phyloP scores from a whole-genome alignment of 176 grass and related monocot genomes.

The Avena sativa region DNA sequence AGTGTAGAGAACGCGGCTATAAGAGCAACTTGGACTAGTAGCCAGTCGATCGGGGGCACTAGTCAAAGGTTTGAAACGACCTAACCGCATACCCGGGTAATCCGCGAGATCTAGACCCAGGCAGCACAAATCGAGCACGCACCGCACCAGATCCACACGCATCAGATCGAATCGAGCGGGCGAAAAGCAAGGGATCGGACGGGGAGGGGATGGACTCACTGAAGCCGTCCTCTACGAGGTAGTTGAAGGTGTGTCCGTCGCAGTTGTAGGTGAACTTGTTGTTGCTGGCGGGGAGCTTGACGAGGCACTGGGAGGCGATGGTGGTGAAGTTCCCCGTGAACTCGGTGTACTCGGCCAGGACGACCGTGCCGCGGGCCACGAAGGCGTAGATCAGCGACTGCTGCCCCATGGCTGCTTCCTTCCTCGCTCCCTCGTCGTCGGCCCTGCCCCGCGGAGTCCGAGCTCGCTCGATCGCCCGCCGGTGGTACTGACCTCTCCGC shows the following conservation, averaged over 20 bases:
- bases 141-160: background rate
- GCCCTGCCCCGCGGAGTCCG: background rate
- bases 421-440: background rate
- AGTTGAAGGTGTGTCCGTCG: slow-evolving; percentile 94
- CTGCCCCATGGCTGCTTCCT: slow-evolving; percentile 67
- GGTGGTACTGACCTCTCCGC: background rate
- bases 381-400: slow-evolving; percentile 97
- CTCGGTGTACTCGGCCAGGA: slow-evolving; percentile 93
- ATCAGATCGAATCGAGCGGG: slow-evolving; percentile 22
- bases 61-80: background rate
- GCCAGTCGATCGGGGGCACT: background rate
- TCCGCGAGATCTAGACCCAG: slow-evolving; percentile 32
- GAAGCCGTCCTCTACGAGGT: slow-evolving; percentile 90
- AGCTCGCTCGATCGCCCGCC: background rate
- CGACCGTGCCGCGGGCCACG: slow-evolving; percentile 84
- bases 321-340: slow-evolving; percentile 96
- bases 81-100: background rate
- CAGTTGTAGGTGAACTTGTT: slow-evolving; percentile 97
- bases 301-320: slow-evolving; percentile 91
- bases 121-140: background rate
- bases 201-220: slow-evolving; percentile 52
- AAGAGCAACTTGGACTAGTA: background rate
- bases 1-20: background rate
- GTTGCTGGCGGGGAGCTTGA: slow-evolving; percentile 91
- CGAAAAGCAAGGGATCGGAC: background rate